Evolutionary conservation across 306 rosid species (phyloP).

Genomic region (Rosa rugosa): DNA sequence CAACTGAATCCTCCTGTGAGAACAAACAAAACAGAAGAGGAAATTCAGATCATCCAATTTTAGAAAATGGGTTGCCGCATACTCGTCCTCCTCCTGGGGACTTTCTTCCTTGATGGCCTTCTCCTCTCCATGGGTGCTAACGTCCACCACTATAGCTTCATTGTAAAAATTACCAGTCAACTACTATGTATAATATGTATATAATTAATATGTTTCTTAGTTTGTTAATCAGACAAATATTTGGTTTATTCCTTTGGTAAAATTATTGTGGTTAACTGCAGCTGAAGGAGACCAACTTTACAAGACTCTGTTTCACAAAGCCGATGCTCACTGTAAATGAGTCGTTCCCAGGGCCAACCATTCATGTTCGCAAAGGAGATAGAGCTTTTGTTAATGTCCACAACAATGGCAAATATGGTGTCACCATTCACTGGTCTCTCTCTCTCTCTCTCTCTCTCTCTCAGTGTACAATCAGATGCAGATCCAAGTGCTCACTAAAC

Average conservation of each 20-base stretch:
- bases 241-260: neutral
- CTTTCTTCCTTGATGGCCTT: neutral
- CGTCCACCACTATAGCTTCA: slow-evolving; percentile 26
- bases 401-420: no score
- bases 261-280: neutral
- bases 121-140: slow-evolving; percentile 13
- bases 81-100: no score
- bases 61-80: no score
- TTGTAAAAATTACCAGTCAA: neutral
- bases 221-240: neutral
- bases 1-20: no score
- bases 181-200: no score
- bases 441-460: neutral
- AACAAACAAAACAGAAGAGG: no score
- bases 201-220: no score
- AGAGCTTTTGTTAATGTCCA: no score
- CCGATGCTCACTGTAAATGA: slow-evolving; percentile 26
- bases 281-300: slow-evolving; percentile 23
- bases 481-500: no score
- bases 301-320: slow-evolving; percentile 27
- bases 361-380: no score
- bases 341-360: slow-evolving; percentile 17
- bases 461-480: no score
- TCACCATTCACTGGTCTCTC: slow-evolving; percentile 26
- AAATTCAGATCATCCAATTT: no score